A percentile compares a stretch with the other conserved stretches of the same genome.
phyloP scores from a whole-genome alignment of 1,284 basidiomycete species.

The Baeospora myosura region DNA sequence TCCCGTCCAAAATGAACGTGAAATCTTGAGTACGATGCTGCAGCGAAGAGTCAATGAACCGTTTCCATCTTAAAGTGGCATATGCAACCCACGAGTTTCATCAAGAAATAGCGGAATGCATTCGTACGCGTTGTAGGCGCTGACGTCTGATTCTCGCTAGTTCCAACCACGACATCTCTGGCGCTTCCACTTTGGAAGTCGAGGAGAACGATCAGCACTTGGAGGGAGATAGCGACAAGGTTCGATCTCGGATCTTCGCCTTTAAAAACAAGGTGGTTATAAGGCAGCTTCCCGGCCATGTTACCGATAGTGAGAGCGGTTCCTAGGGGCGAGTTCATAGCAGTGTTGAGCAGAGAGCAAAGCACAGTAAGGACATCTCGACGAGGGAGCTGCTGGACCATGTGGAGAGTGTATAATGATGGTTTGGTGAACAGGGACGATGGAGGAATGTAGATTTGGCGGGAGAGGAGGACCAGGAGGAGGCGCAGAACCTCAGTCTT shows the following conservation, averaged over 20 bases:
- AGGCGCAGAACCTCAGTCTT: slow-evolving; percentile 83
- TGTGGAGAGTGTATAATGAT: slow-evolving; percentile 68
- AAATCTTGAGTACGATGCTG: slow-evolving; percentile 88
- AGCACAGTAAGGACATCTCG: slow-evolving; percentile 80
- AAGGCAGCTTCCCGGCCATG: slow-evolving; percentile 68
- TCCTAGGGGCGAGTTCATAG: slow-evolving; percentile 56
- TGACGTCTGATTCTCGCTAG: slow-evolving; percentile 35
- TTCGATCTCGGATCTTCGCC: slow-evolving; percentile 70
- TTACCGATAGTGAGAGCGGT: slow-evolving; percentile 45
- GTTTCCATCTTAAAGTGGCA: background rate
- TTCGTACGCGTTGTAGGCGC: slow-evolving; percentile 69
- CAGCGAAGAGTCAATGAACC: slow-evolving; percentile 10
- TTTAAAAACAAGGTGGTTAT: slow-evolving; percentile 86
- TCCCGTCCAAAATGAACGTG: slow-evolving; percentile 70
- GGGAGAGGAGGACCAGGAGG: slow-evolving; percentile 77
- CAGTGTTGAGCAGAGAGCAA: slow-evolving; percentile 87
- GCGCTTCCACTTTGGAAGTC: slow-evolving; percentile 78
- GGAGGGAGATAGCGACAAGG: slow-evolving; percentile 67
- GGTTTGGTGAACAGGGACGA: slow-evolving; percentile 61
- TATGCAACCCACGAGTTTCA: slow-evolving; percentile 72
- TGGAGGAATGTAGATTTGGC: slow-evolving; percentile 79
- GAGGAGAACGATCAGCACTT: slow-evolving; percentile 68
- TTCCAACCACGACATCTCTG: slow-evolving; percentile 38
- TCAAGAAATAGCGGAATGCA: slow-evolving; percentile 83
- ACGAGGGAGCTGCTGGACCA: slow-evolving; percentile 72